phyloP scores from a whole-genome alignment of 169 alveolate species.

The Ichthyophthirius multifiliis region DNA sequence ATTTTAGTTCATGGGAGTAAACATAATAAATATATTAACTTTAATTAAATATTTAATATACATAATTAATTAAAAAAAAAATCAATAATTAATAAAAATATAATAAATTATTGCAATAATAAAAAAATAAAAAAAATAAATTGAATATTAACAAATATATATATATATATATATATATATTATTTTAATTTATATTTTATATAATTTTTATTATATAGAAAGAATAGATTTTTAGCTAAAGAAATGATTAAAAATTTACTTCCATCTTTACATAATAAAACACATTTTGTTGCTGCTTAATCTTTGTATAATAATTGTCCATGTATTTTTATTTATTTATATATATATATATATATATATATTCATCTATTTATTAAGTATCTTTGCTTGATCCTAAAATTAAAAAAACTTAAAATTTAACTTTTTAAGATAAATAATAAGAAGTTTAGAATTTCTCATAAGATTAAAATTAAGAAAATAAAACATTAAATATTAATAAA shows the following conservation, averaged over 20 bases:
- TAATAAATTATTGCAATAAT: too few species aligned
- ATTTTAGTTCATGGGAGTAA: constrained; percentile 14
- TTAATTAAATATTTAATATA: not conserved
- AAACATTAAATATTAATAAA: not conserved
- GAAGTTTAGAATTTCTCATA: too few species aligned
- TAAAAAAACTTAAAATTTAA: not conserved
- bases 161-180: too few species aligned
- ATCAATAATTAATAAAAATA: too few species aligned
- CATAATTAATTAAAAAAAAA: not conserved
- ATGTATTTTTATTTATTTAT: not conserved
- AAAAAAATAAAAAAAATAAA: too few species aligned
- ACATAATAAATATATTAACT: not conserved
- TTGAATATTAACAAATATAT: too few species aligned
- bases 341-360: not conserved
- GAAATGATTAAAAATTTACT: constrained; percentile 30
- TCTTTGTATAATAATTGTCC: constrained; percentile 34
- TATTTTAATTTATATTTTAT: too few species aligned
- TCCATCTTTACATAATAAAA: constrained; percentile 39
- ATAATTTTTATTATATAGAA: too few species aligned
- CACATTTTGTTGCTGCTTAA: constrained; percentile 45
- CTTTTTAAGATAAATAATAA: too few species aligned
- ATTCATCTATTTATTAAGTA: not conserved
- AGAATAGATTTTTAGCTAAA: constrained; percentile 18
- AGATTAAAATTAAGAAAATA: not conserved
- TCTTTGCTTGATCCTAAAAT: not conserved